Percentiles rank a stretch among this genome's conserved stretches.
phyloP scores from a whole-genome alignment of 495 filamentous ascomycete species.

The Lasiosphaeria hispida region DNA sequence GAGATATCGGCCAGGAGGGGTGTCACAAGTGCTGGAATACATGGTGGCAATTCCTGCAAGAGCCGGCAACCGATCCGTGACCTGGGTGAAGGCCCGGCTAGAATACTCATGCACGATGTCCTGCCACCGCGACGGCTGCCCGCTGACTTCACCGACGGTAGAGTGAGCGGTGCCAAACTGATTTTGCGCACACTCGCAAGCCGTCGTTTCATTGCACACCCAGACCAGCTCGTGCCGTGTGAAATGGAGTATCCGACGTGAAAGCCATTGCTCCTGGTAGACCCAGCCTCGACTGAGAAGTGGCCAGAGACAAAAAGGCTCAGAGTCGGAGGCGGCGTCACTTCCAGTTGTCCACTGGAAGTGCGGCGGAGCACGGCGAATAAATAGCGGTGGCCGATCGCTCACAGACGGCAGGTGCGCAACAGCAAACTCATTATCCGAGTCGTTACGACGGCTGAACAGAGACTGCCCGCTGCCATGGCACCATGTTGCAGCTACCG shows the following conservation, averaged over 20 bases:
- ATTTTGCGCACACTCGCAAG: conserved; percentile 1
- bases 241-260: conserved; percentile 1
- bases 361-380: neutral
- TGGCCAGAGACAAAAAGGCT: neutral
- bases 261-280: conserved; percentile 11
- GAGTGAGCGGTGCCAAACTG: neutral
- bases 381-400: neutral
- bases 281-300: conserved; percentile 6
- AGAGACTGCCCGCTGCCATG: neutral
- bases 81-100: neutral
- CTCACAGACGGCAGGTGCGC: neutral
- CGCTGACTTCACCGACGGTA: neutral
- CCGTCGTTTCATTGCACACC: neutral
- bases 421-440: neutral
- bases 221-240: conserved; percentile 3
- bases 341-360: neutral
- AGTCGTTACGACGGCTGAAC: neutral
- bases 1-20: neutral
- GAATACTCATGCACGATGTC: conserved; percentile 3
- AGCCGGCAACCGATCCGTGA: neutral
- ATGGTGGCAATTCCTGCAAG: conserved; percentile 2
- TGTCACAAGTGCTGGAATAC: neutral
- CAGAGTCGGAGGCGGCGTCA: neutral
- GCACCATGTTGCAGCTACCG: conserved; percentile 10
- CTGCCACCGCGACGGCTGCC: neutral